Evolutionary conservation across 306 rosid species (phyloP).

Genomic region (Fagus crenata): DNA sequence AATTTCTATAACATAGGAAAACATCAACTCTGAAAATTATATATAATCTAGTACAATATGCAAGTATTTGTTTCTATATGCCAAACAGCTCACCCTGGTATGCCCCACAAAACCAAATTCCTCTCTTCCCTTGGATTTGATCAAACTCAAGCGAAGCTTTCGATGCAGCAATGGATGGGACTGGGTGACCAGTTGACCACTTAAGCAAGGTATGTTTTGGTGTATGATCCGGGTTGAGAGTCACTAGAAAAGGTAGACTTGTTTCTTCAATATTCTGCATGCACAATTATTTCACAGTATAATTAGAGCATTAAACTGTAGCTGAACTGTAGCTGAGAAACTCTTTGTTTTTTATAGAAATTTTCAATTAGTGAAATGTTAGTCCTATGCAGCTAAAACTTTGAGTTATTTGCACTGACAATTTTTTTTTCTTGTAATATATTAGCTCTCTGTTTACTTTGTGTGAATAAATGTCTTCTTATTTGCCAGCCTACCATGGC

Average conservation of each 20-base stretch:
- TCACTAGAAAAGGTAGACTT: slow-evolving; percentile 66
- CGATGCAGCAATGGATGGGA: slow-evolving; percentile 81
- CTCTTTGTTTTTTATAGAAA: not conserved
- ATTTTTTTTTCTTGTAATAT: no score
- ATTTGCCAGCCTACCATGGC: not conserved
- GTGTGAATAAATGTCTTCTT: not conserved
- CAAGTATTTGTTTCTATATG: not conserved
- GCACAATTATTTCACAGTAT: slow-evolving; percentile 14
- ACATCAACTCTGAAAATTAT: not conserved
- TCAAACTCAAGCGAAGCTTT: slow-evolving; percentile 69
- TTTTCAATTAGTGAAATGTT: not conserved
- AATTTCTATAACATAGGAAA: not conserved
- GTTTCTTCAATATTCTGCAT: slow-evolving; percentile 74
- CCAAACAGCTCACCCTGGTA: slow-evolving; percentile 61
- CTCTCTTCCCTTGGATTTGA: slow-evolving; percentile 80
- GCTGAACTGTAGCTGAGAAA: no score
- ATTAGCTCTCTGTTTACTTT: no score
- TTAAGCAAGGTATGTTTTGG: slow-evolving; percentile 67
- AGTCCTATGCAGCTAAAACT: not conserved
- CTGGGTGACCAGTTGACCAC: slow-evolving; percentile 82
- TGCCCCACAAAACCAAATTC: slow-evolving; percentile 92
- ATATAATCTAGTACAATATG: no score
- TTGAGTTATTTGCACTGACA: not conserved
- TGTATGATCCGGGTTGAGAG: slow-evolving; percentile 72
- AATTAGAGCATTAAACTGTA: not conserved